phyloP scores from a whole-genome alignment of 139 green algal genomes.

The Medakamo hakoo region DNA sequence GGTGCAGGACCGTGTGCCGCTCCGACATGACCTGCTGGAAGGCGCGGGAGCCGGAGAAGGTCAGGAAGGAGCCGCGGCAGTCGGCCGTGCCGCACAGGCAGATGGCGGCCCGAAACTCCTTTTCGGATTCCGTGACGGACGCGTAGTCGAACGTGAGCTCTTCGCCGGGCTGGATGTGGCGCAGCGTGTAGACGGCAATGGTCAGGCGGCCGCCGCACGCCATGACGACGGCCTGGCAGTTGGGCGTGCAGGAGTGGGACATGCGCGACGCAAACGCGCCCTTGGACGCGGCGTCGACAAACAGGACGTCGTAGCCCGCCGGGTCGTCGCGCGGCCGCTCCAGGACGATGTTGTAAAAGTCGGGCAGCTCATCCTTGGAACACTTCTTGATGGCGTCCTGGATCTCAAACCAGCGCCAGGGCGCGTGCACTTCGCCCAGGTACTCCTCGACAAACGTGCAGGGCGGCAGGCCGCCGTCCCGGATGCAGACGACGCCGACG shows the following conservation, averaged over 20 bases:
- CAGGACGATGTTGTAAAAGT: conserved; percentile 83
- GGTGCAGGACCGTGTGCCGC: conserved; percentile 64
- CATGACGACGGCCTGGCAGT: conserved; percentile 71
- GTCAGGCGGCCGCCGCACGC: conserved; percentile 51
- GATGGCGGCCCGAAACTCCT: conserved; percentile 66
- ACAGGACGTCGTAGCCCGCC: conserved; percentile 58
- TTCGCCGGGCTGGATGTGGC: conserved; percentile 42
- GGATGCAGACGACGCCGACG: conserved; percentile 47
- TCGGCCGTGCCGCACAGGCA: conserved; percentile 59
- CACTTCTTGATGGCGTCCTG: conserved; percentile 26
- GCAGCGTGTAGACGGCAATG: conserved; percentile 72
- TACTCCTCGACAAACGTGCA: conserved; percentile 88
- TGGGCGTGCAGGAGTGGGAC: conserved; percentile 85
- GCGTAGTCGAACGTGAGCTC: conserved; percentile 84
- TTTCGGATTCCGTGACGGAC: conserved; percentile 66
- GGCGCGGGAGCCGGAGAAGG: conserved; percentile 52
- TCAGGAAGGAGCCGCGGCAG: conserved; percentile 69
- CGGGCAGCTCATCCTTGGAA: conserved; percentile 52
- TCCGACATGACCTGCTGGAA: conserved; percentile 54
- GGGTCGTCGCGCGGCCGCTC: conserved; percentile 36
- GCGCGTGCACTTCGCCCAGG: conserved; percentile 76
- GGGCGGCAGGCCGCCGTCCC: conserved; percentile 36
- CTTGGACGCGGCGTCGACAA: conserved; percentile 81
- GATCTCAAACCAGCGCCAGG: conserved; percentile 89
- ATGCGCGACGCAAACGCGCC: conserved; percentile 70